phyloP scores from a whole-genome alignment of 2,329 filamentous ascomycete genomes.

The Stagonosporopsis rhizophila region DNA sequence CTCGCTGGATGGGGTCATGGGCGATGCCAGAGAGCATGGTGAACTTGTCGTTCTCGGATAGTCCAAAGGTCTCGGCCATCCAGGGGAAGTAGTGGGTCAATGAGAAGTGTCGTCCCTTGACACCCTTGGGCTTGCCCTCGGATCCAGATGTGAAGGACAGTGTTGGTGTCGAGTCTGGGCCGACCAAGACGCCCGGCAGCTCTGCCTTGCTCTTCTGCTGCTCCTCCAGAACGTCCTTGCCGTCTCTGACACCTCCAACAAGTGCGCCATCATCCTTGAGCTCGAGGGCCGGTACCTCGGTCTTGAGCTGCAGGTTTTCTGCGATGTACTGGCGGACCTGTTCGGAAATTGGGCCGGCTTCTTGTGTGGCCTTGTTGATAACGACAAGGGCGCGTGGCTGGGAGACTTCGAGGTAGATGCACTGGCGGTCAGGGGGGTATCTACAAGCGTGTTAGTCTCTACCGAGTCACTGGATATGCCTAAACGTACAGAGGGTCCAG shows the following conservation, averaged over 20 bases:
- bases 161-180: conserved; percentile 83
- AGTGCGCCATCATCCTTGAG: conserved; percentile 75
- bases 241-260: conserved; percentile 70
- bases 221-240: conserved; percentile 70
- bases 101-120: conserved; percentile 84
- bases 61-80: conserved; percentile 86
- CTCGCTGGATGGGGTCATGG: conserved; percentile 68
- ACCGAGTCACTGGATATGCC: background rate
- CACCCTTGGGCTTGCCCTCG: conserved; percentile 85
- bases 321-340: conserved; percentile 73
- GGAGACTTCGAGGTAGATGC: conserved; percentile 82
- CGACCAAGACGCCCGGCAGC: conserved; percentile 76
- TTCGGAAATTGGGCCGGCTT: conserved; percentile 68
- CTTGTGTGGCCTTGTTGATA: conserved; percentile 74
- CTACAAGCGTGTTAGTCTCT: conserved; percentile 47
- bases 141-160: conserved; percentile 69
- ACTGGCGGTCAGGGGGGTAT: conserved; percentile 81
- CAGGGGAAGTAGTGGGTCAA: conserved; percentile 88
- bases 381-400: conserved; percentile 74
- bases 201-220: conserved; percentile 61
- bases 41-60: conserved; percentile 76
- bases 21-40: conserved; percentile 87
- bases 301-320: conserved; percentile 74
- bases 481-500: conserved; percentile 75
- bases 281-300: conserved; percentile 75